Base-by-base conservation (phyloP, 2,329 filamentous ascomycete genomes). In the Ilyonectria mors-panacis region DNA sequence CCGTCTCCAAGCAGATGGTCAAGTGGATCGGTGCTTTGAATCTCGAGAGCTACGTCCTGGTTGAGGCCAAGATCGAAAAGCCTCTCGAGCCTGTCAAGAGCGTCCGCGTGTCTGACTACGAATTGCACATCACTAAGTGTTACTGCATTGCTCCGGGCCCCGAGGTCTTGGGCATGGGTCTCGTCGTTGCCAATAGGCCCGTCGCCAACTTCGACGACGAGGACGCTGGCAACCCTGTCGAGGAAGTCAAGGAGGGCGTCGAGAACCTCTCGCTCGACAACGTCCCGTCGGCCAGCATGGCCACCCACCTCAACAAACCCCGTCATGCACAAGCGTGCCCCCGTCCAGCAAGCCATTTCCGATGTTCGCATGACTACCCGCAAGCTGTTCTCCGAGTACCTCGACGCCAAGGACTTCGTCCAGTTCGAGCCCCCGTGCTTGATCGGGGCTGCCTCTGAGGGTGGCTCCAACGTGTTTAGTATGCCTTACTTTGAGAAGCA, bases 221-320 rank as follows among this genome's bases (percentile, higher is more conserved):
- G 75, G 85, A 87, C 12, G 79, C 79, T 4, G 76, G 78, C 45
- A 73, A 78, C 4, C 77, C 76, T 7, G 81, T 81, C 35, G 82
- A 85, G 44, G 85, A 85, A 68, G 81, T 82, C 6, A 78, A 83
- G 67, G 83, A 84, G 67, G 86, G 71, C 30, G 79, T 82, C 57
- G 83, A 82, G 70, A 81, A 81, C 72, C 78, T 85, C 15, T 80
- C 70, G 63, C 73, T 84, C 51, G 77, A 80, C 45, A 76, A 85
- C 17, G 83, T 88, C 56, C 93, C 95, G 1, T 88, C 93, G 59
- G 95, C 97, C 33, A 92, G 89, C 67, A 89, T 98, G 80, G 90
- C 91, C 77, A 97, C 94, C 1, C 91, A 95, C 73, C 88, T 98
- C 57, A 93, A 97, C 85, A 97, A 97, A 98, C 87, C 91, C 93